These are phyloP conservation scores for Xylaria sp. DNA, from an alignment of 2,329 filamentous ascomycete genomes.

Conservation along the genomic window DNA sequence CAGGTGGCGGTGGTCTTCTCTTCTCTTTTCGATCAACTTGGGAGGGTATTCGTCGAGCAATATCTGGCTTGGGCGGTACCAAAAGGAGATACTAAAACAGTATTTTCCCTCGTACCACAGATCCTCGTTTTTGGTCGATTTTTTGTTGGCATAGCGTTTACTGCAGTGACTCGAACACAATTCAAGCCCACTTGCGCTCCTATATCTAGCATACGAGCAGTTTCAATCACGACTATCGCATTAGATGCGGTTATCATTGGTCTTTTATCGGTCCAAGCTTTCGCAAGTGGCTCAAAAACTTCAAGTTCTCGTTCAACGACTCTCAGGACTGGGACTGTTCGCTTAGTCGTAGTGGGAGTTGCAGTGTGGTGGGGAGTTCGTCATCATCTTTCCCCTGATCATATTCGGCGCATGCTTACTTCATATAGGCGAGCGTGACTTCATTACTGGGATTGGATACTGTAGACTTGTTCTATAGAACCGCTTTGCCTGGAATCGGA, in stretches of 20 bases:
- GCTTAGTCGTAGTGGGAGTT: slow-evolving; percentile 57
- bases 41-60: slow-evolving; percentile 64
- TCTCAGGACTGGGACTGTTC: slow-evolving; percentile 53
- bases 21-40: slow-evolving; percentile 66
- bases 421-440: slow-evolving; percentile 59
- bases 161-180: slow-evolving; percentile 64
- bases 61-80: slow-evolving; percentile 63
- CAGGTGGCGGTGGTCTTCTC: slow-evolving; percentile 64
- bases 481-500: slow-evolving; percentile 62
- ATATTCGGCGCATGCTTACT: slow-evolving; percentile 35
- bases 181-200: slow-evolving; percentile 64
- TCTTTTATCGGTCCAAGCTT: slow-evolving; percentile 55
- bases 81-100: slow-evolving; percentile 51
- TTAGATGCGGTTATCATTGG: slow-evolving; percentile 59
- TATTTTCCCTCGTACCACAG: slow-evolving; percentile 57
- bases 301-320: slow-evolving; percentile 41
- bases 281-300: slow-evolving; percentile 51
- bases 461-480: slow-evolving; percentile 57
- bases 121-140: slow-evolving; percentile 59
- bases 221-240: slow-evolving; percentile 58
- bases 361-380: slow-evolving; percentile 66
- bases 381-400: slow-evolving; percentile 37
- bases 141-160: slow-evolving; percentile 63
- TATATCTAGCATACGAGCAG: slow-evolving; percentile 55
- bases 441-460: slow-evolving; percentile 60